phyloP scores from a whole-genome alignment of 2,329 filamentous ascomycete genomes.

The Penicillium sp. region DNA sequence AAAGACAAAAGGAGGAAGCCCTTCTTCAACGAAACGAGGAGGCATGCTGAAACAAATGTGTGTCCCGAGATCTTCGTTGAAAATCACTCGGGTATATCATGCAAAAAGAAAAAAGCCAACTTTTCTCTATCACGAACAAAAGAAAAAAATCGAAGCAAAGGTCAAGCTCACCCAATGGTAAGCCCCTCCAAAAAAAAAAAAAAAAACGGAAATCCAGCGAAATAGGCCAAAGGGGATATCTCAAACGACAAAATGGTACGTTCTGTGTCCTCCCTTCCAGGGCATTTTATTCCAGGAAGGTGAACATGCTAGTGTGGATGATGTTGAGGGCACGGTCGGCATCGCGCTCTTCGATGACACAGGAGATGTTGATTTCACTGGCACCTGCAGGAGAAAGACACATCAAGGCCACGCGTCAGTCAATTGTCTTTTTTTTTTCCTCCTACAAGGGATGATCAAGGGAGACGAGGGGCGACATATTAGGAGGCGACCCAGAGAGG shows the following conservation, averaged over 20 bases:
- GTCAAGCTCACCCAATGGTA: too few relatives aligned
- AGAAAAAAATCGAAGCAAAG: neutral
- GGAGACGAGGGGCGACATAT: neutral
- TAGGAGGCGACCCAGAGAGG: slow-evolving; percentile 1
- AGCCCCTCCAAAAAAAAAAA: neutral
- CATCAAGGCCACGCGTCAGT: slow-evolving; percentile 13
- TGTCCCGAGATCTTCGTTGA: too few relatives aligned
- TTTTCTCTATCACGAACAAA: slow-evolving; percentile 13
- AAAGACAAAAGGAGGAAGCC: too few relatives aligned
- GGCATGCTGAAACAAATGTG: too few relatives aligned
- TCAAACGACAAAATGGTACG: slow-evolving; percentile 16
- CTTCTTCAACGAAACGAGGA: too few relatives aligned
- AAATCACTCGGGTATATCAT: slow-evolving; percentile 3
- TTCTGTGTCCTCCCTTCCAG: neutral
- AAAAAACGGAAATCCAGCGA: neutral
- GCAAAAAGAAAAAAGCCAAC: slow-evolving; percentile 16
- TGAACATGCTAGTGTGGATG: slow-evolving; percentile 93
- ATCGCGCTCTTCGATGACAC: slow-evolving; percentile 87
- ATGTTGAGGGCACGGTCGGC: slow-evolving; percentile 93
- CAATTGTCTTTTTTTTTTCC: slow-evolving; percentile 1
- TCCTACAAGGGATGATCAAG: neutral
- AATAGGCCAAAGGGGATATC: slow-evolving; percentile 21
- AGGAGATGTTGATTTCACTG: slow-evolving; percentile 98
- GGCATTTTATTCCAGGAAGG: slow-evolving; percentile 67
- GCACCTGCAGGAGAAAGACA: slow-evolving; percentile 57